Evolutionary conservation across 768 basidiomycete genomes (phyloP).

Genomic region (Albatrellus ellisii): DNA sequence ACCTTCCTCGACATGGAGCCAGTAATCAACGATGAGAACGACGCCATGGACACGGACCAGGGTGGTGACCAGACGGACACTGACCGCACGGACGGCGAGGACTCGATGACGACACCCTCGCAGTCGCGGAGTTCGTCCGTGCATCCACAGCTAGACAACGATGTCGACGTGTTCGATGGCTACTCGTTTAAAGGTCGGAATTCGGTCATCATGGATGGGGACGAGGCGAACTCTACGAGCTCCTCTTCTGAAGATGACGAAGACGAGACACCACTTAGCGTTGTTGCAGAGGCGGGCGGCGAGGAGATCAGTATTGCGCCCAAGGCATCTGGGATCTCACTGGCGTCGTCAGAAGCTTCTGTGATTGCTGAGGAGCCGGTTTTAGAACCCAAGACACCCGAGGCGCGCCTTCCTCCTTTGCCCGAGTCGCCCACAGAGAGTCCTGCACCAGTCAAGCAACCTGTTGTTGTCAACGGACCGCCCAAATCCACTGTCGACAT

Average conservation of each 20-base stretch:
- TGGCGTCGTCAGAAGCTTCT: slow-evolving; percentile 16
- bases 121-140: slow-evolving; percentile 71
- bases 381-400: slow-evolving; percentile 63
- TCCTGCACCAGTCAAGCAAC: slow-evolving; percentile 2
- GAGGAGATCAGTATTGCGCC: too few species aligned
- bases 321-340: too few species aligned
- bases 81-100: slow-evolving; percentile 63
- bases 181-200: slow-evolving; percentile 87
- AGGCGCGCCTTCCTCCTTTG: slow-evolving; percentile 37
- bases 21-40: slow-evolving; percentile 68
- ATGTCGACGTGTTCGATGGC: slow-evolving; percentile 78
- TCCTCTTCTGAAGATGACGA: slow-evolving; percentile 31
- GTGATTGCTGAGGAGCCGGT: slow-evolving; percentile 21
- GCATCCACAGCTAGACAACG: slow-evolving; percentile 34
- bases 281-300: slow-evolving; percentile 10
- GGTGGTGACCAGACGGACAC: slow-evolving; percentile 56
- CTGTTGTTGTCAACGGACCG: slow-evolving; percentile 3
- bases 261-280: slow-evolving; percentile 17
- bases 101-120: slow-evolving; percentile 65
- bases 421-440: slow-evolving; percentile 13
- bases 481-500: slow-evolving; percentile 4
- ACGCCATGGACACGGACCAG: slow-evolving; percentile 49
- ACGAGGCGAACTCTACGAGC: slow-evolving; percentile 42
- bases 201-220: slow-evolving; percentile 66
- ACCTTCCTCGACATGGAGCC: slow-evolving; percentile 95